phyloP scores from a whole-genome alignment of 2,329 filamentous ascomycete species.

The Penicillium hordei region DNA sequence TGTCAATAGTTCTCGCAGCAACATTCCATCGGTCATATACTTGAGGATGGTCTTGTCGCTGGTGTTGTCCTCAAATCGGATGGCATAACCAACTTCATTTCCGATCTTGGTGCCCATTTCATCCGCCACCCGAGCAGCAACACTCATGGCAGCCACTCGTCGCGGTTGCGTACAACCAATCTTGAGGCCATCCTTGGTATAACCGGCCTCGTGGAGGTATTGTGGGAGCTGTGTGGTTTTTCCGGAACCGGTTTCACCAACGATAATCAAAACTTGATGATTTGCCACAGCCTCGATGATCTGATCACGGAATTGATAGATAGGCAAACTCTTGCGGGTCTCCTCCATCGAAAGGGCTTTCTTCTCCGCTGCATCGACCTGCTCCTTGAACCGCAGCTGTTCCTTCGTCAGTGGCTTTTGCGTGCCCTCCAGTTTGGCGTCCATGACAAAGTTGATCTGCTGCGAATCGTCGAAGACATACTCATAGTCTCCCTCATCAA shows the following conservation, averaged over 20 bases:
- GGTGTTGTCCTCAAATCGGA: conserved; percentile 91
- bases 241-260: conserved; percentile 90
- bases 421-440: conserved; percentile 70
- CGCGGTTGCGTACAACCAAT: conserved; percentile 93
- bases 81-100: conserved; percentile 89
- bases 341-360: conserved; percentile 87
- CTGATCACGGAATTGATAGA: conserved; percentile 82
- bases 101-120: conserved; percentile 89
- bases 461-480: conserved; percentile 90
- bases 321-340: conserved; percentile 83
- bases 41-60: conserved; percentile 89
- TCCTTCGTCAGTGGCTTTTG: conserved; percentile 72
- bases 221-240: conserved; percentile 96
- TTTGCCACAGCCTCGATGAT: conserved; percentile 83
- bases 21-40: conserved; percentile 97
- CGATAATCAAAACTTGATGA: conserved; percentile 85
- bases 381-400: conserved; percentile 72
- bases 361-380: conserved; percentile 84
- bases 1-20: conserved; percentile 84
- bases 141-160: conserved; percentile 94
- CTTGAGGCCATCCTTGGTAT: conserved; percentile 78
- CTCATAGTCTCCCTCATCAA: conserved; percentile 81
- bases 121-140: conserved; percentile 92
- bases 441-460: conserved; percentile 80
- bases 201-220: conserved; percentile 88